These are phyloP conservation scores for Phytopythium vexans DNA, from an alignment of 352 stramenopile species.

Conservation along the genomic window DNA sequence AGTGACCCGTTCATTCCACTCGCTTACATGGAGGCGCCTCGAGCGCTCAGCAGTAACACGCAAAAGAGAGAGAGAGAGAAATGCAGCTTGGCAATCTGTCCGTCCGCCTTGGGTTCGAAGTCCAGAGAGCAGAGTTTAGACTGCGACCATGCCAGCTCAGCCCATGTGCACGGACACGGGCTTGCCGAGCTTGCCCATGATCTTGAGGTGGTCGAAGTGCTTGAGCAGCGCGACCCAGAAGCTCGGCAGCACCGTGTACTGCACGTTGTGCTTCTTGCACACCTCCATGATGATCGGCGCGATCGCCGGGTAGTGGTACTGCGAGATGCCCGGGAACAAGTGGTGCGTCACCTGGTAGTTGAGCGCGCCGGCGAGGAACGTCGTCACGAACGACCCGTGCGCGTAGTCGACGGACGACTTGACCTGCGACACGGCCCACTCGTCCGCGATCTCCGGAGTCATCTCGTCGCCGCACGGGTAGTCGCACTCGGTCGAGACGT, in stretches of 20 bases:
- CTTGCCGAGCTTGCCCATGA: slow-evolving; percentile 85
- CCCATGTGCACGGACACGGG: slow-evolving; percentile 83
- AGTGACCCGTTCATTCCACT: too few relatives aligned
- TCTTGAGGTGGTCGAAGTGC: slow-evolving; percentile 88
- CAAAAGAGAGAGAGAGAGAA: too few relatives aligned
- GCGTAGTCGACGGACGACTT: slow-evolving; percentile 95
- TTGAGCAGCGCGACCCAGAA: slow-evolving; percentile 77
- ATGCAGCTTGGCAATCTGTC: not conserved
- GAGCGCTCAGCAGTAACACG: not conserved
- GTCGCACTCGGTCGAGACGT: slow-evolving; percentile 89
- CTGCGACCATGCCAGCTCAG: slow-evolving; percentile 26
- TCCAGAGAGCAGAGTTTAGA: not conserved
- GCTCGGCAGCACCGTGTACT: slow-evolving; percentile 88
- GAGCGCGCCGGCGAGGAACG: slow-evolving; percentile 93
- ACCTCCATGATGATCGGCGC: slow-evolving; percentile 91
- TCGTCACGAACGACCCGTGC: slow-evolving; percentile 73
- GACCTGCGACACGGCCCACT: slow-evolving; percentile 93
- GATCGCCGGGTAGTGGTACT: slow-evolving; percentile 92
- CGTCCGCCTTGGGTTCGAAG: not conserved
- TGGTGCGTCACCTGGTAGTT: slow-evolving; percentile 97
- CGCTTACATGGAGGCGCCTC: not conserved
- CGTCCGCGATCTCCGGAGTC: slow-evolving; percentile 66
- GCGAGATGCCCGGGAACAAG: slow-evolving; percentile 92
- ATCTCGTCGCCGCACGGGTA: slow-evolving; percentile 77
- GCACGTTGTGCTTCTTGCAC: slow-evolving; percentile 92